Base-by-base conservation (phyloP, 768 basidiomycete species). In the Candolleomyces efflorescens region DNA sequence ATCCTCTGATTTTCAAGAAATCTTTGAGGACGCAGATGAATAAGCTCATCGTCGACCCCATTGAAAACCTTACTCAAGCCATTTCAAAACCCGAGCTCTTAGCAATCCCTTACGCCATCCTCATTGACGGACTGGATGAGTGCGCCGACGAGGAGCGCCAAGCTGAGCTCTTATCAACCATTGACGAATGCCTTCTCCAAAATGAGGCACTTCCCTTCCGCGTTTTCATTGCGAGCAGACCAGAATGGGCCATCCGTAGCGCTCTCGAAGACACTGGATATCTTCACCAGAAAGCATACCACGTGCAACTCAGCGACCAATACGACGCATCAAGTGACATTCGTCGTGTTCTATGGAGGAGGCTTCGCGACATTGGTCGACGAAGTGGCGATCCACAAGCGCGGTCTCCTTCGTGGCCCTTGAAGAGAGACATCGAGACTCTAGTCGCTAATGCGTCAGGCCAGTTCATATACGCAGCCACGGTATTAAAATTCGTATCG, bases 101-200 rank as follows among this genome's bases (percentile, higher is more conserved):
- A 22, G 11, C 43, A 13, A 13, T 32, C n/a, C 44, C 41, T 18
- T 26, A 53, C 6, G 45, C 23, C 22, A 26, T 62, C 38, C 55
- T 54, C 36, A 50, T 62, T 13, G 61, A 62, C 11, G 61, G 61
- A 3, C 37, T 53, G 10, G 62, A 65, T 39, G 62, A 65, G 22
- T 65, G 62, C 44, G n/a, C 13, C 3, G 62, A 55, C 3, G 48
- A 53, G 11, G 26, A 56, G 1, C 43, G 44, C 17, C 61, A 64
- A 41, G 26, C 45, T 13, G 46, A 61, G 7, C 44, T 61, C 32
- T 38, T 62, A 13, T 12, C 41, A 15, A 32, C 49, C n/a, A 58
- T 64, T 32, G 37, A 26, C 27, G 39, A 43, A 9, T 49, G 53
- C 26, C 24, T 53, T 38, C 41, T 55, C 11, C 23, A 15, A 26